Evolutionary conservation across 2,329 filamentous ascomycete species (phyloP), one percentile per base, ranked within the genome.

Genomic region (Penicillium freii): DNA sequence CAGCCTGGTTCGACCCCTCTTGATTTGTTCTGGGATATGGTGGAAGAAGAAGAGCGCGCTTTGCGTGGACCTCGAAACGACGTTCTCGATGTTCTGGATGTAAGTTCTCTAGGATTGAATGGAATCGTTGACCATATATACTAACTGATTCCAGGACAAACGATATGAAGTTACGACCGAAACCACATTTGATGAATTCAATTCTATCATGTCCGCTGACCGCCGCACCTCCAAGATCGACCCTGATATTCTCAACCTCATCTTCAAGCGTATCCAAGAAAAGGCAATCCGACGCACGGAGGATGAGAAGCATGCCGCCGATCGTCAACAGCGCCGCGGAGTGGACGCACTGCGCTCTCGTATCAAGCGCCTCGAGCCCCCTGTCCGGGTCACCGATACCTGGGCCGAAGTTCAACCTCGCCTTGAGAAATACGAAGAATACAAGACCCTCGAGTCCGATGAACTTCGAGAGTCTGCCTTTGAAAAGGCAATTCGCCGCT

Each of bases 21-120:
- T 63, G 92, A 97, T 69, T 81, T 99, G 7, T 97, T 99, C 78
- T 97, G 93, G 91, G 94, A 99, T 72, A 81, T 92, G 47, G 83
- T 97, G 27, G 94, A 97, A 73, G 92, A 96, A 73, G 92, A 97
- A 73, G 93, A 99, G 70, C 86, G 90, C 57, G 87, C 88, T n/a
- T 80, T 97, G 47, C 88, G 92, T 60, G 87, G 85, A 49, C 87
- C 88, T 48, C 84, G 91, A 60, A 95, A 94, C 71, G 87, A 92
- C 70, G 89, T 95, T 39, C 80, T 94, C 63, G 92, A 96, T 76
- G 91, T 94, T 65, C 82, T 96, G 66, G 90, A 95, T 81, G 91
- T 94, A 75, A 80, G 87, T 78, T 48, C 33, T 17, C 15, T n/a
- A 23, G 8, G 21, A 15, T 4, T 5, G 4, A 23, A 7, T 19